Percentiles rank a stretch among this genome's conserved stretches.
Evolutionary conservation across 352 stramenopile genomes (phyloP).

Genomic region (Globisporangium sylvaticum): DNA sequence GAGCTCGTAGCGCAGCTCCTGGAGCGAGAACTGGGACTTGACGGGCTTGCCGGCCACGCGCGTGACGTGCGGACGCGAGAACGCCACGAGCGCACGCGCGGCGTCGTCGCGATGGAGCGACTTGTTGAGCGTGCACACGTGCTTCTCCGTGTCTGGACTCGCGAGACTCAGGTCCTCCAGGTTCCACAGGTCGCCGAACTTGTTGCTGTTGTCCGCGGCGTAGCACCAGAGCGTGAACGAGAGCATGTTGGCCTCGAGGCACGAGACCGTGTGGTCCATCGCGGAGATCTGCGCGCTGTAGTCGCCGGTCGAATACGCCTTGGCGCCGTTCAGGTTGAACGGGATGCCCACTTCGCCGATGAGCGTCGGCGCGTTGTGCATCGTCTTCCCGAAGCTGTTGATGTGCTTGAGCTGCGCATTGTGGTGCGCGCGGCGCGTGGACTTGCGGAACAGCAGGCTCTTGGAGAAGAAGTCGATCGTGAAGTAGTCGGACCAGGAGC

Average conservation of each 20-base stretch:
- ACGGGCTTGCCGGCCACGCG: constrained; percentile 59
- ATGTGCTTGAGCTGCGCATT: constrained; percentile 55
- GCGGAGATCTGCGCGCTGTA: constrained; percentile 46
- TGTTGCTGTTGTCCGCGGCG: constrained; percentile 72
- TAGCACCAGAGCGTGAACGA: constrained; percentile 92
- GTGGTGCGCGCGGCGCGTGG: constrained; percentile 35
- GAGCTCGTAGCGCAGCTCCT: constrained; percentile 53
- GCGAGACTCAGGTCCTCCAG: constrained; percentile 83
- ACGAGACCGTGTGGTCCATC: constrained; percentile 71
- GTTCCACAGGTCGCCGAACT: constrained; percentile 86
- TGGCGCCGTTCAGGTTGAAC: constrained; percentile 61
- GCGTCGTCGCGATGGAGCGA: constrained; percentile 29
- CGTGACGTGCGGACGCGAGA: constrained; percentile 60
- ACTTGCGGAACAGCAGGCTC: constrained; percentile 58
- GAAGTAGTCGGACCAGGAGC: constrained; percentile 64
- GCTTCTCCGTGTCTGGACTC: constrained; percentile 27
- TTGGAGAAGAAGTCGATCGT: constrained; percentile 65
- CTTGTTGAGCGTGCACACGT: neutral
- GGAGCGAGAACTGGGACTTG: constrained; percentile 51
- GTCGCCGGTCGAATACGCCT: constrained; percentile 40
- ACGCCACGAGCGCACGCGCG: constrained; percentile 48
- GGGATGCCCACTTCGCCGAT: constrained; percentile 74
- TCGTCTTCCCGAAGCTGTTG: constrained; percentile 43
- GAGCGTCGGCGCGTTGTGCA: constrained; percentile 54
- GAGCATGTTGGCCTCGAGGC: constrained; percentile 68